Conservation (phyloP, 139 green algal genomes). For the Chlamydomonas schloesseri region DNA sequence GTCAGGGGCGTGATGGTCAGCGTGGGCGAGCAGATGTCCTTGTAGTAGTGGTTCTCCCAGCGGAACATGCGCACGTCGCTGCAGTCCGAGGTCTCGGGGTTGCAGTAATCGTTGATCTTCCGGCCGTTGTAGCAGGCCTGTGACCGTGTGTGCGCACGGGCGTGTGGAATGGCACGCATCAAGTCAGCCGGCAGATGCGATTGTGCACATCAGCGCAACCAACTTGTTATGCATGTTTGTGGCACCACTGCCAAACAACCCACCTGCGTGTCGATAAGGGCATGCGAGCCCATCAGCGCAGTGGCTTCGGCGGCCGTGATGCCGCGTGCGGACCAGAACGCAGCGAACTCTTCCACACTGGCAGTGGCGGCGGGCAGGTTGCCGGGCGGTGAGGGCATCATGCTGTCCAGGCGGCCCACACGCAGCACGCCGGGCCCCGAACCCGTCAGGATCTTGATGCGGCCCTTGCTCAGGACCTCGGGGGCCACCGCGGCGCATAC, state of each 20-base stretch:
- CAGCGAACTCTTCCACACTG: neutral
- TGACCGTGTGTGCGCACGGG: no score
- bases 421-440: neutral
- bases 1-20: neutral
- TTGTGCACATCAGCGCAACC: no score
- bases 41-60: slow-evolving; percentile 18
- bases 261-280: neutral
- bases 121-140: slow-evolving; percentile 15
- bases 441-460: neutral
- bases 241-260: no score
- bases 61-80: slow-evolving; percentile 18
- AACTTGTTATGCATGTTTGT: no score
- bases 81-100: neutral
- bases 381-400: neutral
- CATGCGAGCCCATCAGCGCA: slow-evolving; percentile 3
- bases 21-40: slow-evolving; percentile 4
- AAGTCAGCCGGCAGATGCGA: no score
- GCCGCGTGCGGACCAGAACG: neutral
- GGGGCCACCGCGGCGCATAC: neutral
- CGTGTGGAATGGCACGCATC: no score
- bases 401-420: neutral
- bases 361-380: neutral
- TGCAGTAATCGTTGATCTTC: neutral
- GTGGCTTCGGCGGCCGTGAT: neutral
- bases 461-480: neutral